Percentiles rank a stretch among this genome's conserved stretches.
Evolutionary conservation across 2,329 filamentous ascomycete species (phyloP).

Genomic region (Colletotrichum aenigma): DNA sequence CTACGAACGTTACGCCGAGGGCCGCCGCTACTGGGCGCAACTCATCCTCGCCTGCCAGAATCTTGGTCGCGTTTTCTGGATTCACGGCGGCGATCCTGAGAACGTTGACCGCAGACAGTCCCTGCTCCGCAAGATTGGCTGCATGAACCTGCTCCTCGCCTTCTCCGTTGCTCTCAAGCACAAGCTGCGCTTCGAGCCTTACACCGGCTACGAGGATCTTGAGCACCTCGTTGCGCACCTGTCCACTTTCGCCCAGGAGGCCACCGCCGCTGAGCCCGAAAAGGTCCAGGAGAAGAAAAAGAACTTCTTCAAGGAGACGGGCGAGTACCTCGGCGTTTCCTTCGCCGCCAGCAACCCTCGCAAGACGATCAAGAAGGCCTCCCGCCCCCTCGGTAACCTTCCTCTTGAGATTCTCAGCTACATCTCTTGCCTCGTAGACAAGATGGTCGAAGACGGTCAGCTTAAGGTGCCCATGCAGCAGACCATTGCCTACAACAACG

Average conservation of each 20-base stretch:
- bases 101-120: conserved; percentile 63
- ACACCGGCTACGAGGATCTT: conserved; percentile 77
- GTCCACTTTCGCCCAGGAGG: conserved; percentile 72
- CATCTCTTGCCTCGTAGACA: conserved; percentile 69
- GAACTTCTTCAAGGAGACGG: conserved; percentile 65
- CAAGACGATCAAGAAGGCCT: conserved; percentile 75
- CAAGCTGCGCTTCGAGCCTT: conserved; percentile 82
- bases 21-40: conserved; percentile 66
- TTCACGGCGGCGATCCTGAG: conserved; percentile 69
- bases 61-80: conserved; percentile 81
- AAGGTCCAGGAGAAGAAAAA: conserved; percentile 40
- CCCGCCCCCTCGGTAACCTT: conserved; percentile 79
- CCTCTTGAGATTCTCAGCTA: conserved; percentile 82
- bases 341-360: conserved; percentile 81
- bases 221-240: conserved; percentile 72
- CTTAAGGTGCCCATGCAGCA: conserved; percentile 63
- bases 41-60: conserved; percentile 67
- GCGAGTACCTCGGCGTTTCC: conserved; percentile 76
- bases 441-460: conserved; percentile 59
- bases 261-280: conserved; percentile 41
- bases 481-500: conserved; percentile 62
- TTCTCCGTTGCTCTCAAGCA: conserved; percentile 83
- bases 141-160: conserved; percentile 78
- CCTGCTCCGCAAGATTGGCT: conserved; percentile 72
- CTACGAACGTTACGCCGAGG: conserved; percentile 74